Evolutionary conservation across 106 monocot species (phyloP).

Genomic region (Apostasia ramifera): DNA sequence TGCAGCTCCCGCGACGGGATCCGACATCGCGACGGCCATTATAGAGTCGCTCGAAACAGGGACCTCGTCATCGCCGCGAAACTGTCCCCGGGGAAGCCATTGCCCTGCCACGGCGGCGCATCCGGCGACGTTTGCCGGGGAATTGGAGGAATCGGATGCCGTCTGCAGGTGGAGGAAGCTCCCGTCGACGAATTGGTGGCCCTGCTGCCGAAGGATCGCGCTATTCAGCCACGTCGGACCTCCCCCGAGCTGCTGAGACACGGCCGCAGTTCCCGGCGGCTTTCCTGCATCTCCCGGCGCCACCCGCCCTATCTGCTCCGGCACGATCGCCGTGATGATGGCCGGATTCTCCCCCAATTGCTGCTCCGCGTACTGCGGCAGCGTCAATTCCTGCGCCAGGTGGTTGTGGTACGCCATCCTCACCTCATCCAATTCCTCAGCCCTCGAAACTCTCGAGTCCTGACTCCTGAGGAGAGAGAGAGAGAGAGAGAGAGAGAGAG

Average conservation of each 20-base stretch:
- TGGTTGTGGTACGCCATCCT: conserved; percentile 11
- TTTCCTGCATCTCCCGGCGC: background rate
- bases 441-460: no score
- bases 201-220: conserved; percentile 34
- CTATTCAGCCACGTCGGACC: conserved; percentile 42
- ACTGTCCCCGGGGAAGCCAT: background rate
- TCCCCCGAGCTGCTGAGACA: background rate
- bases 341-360: background rate
- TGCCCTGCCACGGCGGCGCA: background rate
- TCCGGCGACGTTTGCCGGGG: background rate
- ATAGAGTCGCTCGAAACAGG: conserved; percentile 20
- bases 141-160: conserved; percentile 8
- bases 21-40: conserved; percentile 15
- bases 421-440: background rate
- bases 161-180: conserved; percentile 49
- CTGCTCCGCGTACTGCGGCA: background rate
- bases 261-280: background rate
- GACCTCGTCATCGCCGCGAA: conserved; percentile 11
- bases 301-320: background rate
- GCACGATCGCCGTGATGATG: background rate
- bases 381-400: background rate
- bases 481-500: conserved; percentile 7
- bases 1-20: background rate
- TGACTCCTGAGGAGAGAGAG: background rate
- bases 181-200: conserved; percentile 26